Evolutionary conservation across 805 yeast species (phyloP).

Genomic region (Soucietia sequanensis): DNA sequence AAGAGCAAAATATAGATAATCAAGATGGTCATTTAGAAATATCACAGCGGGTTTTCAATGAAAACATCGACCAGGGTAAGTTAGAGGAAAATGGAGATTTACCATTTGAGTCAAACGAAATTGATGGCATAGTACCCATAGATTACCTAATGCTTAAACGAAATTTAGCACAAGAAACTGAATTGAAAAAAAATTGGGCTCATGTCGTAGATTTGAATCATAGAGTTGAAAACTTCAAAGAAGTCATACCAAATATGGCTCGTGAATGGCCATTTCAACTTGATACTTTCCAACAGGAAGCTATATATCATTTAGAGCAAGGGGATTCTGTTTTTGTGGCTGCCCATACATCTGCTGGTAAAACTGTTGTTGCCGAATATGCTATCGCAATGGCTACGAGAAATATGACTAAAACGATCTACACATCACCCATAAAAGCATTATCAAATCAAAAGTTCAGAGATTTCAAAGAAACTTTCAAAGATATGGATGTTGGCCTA

Average conservation of each 20-base stretch:
- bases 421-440: constrained; percentile 94
- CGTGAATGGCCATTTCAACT: constrained; percentile 92
- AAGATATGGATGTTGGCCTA: constrained; percentile 85
- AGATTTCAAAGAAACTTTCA: constrained; percentile 78
- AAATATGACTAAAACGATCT: constrained; percentile 95
- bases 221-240: constrained; percentile 77
- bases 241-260: constrained; percentile 91
- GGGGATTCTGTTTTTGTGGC: constrained; percentile 99
- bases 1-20: constrained; percentile 2
- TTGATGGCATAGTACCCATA: constrained; percentile 42
- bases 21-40: not conserved
- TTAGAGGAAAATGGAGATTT: constrained; percentile 2
- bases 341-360: constrained; percentile 98
- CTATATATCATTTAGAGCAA: constrained; percentile 92
- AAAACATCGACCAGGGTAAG: not conserved
- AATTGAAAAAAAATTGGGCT: constrained; percentile 75
- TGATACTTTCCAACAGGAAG: constrained; percentile 95
- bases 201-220: constrained; percentile 89
- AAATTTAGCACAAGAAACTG: constrained; percentile 21
- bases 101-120: constrained; percentile 41
- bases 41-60: not conserved
- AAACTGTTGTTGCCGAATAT: constrained; percentile 96
- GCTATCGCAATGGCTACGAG: constrained; percentile 96
- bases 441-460: constrained; percentile 86
- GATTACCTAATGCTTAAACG: constrained; percentile 26